A percentile compares a stretch with the other conserved stretches of the same genome.
phyloP scores from a whole-genome alignment of 129 eudicot genomes.

The Arctium minus region DNA sequence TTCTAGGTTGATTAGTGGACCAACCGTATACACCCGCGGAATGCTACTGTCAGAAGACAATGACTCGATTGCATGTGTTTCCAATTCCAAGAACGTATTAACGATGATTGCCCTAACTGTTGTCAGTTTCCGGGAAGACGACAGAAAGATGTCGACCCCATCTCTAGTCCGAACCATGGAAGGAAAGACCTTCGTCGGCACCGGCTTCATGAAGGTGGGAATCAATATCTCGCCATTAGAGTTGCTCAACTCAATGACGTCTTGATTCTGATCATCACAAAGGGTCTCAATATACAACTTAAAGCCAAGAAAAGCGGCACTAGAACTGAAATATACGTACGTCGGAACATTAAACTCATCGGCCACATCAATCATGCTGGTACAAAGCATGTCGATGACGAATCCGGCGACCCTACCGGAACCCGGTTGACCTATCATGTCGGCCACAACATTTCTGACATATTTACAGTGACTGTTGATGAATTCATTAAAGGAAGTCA shows the following conservation, averaged over 20 bases:
- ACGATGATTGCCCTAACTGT: not conserved
- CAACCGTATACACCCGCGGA: constrained; percentile 1
- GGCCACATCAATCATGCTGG: constrained; percentile 17
- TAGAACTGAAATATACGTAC: constrained; percentile 15
- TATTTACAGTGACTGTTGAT: not conserved
- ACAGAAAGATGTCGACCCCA: not conserved
- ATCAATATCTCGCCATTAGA: not conserved
- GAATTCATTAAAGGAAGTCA: not conserved
- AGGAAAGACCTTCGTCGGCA: constrained; percentile 16
- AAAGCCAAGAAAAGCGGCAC: constrained; percentile 9
- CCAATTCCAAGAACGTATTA: constrained; percentile 10
- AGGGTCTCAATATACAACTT: not conserved
- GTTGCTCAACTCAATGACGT: constrained; percentile 2
- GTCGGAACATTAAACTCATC: constrained; percentile 17
- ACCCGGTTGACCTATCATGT: not conserved
- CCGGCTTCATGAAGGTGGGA: constrained; percentile 6
- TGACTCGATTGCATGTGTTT: not conserved
- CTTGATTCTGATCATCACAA: not conserved
- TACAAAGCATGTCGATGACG: not conserved
- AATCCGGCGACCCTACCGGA: not conserved
- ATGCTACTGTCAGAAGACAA: not conserved
- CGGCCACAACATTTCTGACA: not conserved
- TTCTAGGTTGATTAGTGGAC: constrained; percentile 14
- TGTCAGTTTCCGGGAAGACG: not conserved
- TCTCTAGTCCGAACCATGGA: not conserved